Base-by-base conservation (phyloP, 2,329 filamentous ascomycete species). In the Xylariaceae sp. region DNA sequence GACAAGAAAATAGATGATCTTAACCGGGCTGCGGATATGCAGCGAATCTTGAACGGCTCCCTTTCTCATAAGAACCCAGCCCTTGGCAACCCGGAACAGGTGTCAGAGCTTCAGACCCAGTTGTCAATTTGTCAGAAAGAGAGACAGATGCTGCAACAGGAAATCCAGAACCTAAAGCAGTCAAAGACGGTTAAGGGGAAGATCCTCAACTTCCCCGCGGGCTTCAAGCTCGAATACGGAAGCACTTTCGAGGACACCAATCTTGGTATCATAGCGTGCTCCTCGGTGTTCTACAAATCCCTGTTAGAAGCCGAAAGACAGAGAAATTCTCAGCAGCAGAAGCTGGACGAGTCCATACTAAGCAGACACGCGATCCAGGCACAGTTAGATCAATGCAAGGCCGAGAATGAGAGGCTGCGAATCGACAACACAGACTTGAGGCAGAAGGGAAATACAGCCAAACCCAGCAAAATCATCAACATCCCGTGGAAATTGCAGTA, bases 191-290 rank as follows among this genome's bases (percentile, higher is more conserved):
- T 49, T 16, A 39, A 41, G 46, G 56, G 55, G 15, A 58, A 53
- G 46, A 55, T 57, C 10, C 34, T 60, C 29, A 56, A 58, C 34
- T 51, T 60, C 40, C 18, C 53, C 5, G 45, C 39, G 13, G 47
- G 47, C 26, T 36, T 57, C 44, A 52, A 32, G 4, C 34, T 55
- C 42, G 51, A 56, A 3, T 51, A 56, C 15, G 57, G 53, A 41
- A 53, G 42, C 46, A 50, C 37, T 15, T 61, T 52, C 29, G 48
- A 54, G 43, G 58, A 60, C 37, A 22, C 34, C 12, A 51, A 54
- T 5, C 34, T 21, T 16, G 53, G 53, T 29, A 49, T 60, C n/a
- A 50, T 47, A 10, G 58, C 49, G 1, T 53, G 46, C 40, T 52
- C 50, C 12, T 40, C 21, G 13, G 18, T 5, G 2, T 52, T 29